phyloP scores from a whole-genome alignment of 2,329 filamentous ascomycete species.

The Pyrenophora tritici-repentis region DNA sequence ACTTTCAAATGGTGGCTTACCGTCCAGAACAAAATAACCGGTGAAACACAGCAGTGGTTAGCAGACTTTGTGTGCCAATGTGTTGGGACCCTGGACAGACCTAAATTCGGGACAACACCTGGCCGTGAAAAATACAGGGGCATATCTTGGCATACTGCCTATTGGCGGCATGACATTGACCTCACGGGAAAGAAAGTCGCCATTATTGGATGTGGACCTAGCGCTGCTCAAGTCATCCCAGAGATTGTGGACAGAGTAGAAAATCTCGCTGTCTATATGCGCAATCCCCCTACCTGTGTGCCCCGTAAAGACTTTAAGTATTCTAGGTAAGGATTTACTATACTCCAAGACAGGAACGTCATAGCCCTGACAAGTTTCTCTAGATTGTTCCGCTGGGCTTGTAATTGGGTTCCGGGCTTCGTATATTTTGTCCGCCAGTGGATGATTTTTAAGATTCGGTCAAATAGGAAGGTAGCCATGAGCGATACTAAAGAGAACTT shows the following conservation, averaged over 20 bases:
- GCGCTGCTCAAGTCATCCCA: constrained; percentile 49
- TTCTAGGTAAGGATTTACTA: not conserved
- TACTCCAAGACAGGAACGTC: not conserved
- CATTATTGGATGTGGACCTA: constrained; percentile 46
- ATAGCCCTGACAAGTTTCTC: not conserved
- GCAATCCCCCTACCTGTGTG: not conserved
- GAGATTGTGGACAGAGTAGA: constrained; percentile 26
- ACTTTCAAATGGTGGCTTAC: not conserved
- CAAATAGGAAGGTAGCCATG: not conserved
- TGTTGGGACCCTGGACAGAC: not conserved
- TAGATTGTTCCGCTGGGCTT: constrained; percentile 1
- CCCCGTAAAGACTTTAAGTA: not conserved
- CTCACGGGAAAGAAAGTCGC: constrained; percentile 44
- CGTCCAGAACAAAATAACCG: not conserved
- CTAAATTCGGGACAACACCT: constrained; percentile 1
- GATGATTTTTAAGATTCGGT: constrained; percentile 1
- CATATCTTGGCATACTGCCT: constrained; percentile 48
- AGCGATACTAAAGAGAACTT: not conserved
- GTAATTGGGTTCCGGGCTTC: constrained; percentile 1
- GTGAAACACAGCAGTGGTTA: not conserved
- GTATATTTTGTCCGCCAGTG: not conserved
- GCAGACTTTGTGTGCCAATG: constrained; percentile 4
- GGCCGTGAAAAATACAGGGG: constrained; percentile 38
- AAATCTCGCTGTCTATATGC: not conserved
- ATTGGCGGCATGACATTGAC: constrained; percentile 42